Base-by-base conservation (phyloP, 2,329 filamentous ascomycete species). In the Xylaria sp. region DNA sequence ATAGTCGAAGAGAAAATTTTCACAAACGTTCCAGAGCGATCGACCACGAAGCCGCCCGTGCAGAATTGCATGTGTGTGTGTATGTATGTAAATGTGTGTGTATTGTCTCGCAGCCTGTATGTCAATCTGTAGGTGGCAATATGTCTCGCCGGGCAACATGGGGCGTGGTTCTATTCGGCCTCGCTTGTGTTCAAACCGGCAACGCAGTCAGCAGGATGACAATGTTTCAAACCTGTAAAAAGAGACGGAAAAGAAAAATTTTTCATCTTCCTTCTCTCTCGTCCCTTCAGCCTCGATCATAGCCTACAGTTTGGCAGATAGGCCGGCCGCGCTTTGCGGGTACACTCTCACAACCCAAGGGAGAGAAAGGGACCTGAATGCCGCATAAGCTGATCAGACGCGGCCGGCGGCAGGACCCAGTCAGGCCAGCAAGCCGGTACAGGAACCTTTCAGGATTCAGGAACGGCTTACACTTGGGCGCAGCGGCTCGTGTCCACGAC, bases 181-280 rank as follows among this genome's bases (percentile, higher is more conserved):
- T 62, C 60, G 55, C 54, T 60, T 63, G 55, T 52, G 48, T 44
- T 29, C 40, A 39, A 54, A 50, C 52, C 47, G 39, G 47, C 51
- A 52, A 52, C 46, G 40, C n/a, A 42, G 9, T 44, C 55, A 51
- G 22, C 48, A 56, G 56, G 61, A 63, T 61, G 48, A 42, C 39
- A 48, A 60, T 64, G 63, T 66, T 66, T 64, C 63, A 66, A 56
- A 53, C 58, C 45, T 48, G 40, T n/a, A n/a, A n/a, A 41, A 43
- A 51, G 48, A 50, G 9, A 34, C 39, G 43, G 48, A 49, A 48
- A 40, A 48, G 54, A 60, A 52, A 61, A 44, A 22, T 52, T 59
- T 42, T 41, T 41, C 57, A 48, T 60, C 59, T 56, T 50, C 41
- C 26, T 46, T 45, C n/a, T 24, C 13, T 24, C 52, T 57, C n/a